A percentile compares a stretch with the other conserved stretches of the same genome.
Evolutionary conservation across 345 rosid species (phyloP).

Genomic region (Pugionium cornutum): DNA sequence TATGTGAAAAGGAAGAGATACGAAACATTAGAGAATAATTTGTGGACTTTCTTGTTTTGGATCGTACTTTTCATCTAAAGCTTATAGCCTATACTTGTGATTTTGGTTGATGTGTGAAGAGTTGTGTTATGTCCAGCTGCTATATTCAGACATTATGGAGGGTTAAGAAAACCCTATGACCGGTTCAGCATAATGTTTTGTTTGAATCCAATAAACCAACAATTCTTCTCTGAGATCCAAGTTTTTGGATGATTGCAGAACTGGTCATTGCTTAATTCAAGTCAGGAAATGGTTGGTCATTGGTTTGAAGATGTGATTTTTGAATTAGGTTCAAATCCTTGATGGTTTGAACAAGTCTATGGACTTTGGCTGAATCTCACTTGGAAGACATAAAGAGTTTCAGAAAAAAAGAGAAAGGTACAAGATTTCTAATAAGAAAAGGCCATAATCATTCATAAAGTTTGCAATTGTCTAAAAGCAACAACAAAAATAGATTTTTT

Average conservation of each 20-base stretch:
- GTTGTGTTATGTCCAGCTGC: no score
- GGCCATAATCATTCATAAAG: slow-evolving; percentile 8
- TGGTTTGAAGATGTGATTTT: background rate
- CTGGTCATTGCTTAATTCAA: background rate
- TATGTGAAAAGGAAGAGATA: background rate
- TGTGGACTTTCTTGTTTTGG: background rate
- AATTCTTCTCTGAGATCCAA: background rate
- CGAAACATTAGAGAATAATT: background rate
- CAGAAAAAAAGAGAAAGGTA: background rate
- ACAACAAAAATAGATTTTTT: slow-evolving; percentile 10
- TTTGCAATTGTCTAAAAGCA: slow-evolving; percentile 21
- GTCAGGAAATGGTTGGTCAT: background rate
- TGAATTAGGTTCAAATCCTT: background rate
- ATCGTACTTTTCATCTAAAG: background rate
- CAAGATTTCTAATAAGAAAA: background rate
- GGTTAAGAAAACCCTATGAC: background rate
- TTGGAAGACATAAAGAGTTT: background rate
- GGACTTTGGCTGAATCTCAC: no score
- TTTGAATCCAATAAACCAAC: no score
- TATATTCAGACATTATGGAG: background rate
- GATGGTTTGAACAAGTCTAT: no score
- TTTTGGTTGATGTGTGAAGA: background rate
- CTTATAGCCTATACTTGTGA: background rate
- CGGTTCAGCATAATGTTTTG: no score
- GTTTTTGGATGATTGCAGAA: no score